Percentiles rank a stretch among this genome's conserved stretches.
These are phyloP conservation scores for Berberis thunbergii DNA, from an alignment of 164 flowering plant genomes.

Conservation along the genomic window DNA sequence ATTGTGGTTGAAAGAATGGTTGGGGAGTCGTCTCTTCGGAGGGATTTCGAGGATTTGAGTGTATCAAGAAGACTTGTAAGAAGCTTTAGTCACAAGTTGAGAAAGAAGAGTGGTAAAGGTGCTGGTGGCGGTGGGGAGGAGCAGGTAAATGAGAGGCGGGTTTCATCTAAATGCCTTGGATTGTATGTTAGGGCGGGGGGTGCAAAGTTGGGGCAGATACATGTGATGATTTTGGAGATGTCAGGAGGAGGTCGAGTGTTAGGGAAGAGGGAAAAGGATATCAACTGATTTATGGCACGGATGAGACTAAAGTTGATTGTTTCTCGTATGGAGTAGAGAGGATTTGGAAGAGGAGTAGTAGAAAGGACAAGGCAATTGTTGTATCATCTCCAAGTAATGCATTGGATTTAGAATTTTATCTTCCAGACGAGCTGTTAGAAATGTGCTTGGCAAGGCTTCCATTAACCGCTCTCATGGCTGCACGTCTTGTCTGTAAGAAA, in stretches of 20 bases:
- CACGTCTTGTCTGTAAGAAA: conserved; percentile 88
- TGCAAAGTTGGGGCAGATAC: conserved; percentile 91
- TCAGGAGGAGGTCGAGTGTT: conserved; percentile 60
- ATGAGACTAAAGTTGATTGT: conserved; percentile 67
- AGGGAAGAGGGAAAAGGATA: conserved; percentile 57
- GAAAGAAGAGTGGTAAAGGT: conserved; percentile 37
- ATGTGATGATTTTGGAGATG: conserved; percentile 54
- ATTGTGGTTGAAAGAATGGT: conserved; percentile 22
- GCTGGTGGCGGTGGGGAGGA: conserved; percentile 46
- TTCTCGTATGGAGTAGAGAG: conserved; percentile 65
- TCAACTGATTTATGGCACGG: conserved; percentile 41
- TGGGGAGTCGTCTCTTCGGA: conserved; percentile 36
- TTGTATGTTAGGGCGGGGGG: conserved; percentile 77
- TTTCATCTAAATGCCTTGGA: conserved; percentile 60
- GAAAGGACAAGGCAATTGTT: conserved; percentile 35
- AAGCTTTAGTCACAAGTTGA: conserved; percentile 60
- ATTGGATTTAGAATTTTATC: conserved; percentile 29
- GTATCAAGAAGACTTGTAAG: conserved; percentile 63
- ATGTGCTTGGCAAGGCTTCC: conserved; percentile 91
- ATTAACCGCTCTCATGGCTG: conserved; percentile 69
- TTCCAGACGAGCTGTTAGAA: conserved; percentile 89
- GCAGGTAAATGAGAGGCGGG: conserved; percentile 19
- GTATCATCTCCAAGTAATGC: conserved; percentile 21
- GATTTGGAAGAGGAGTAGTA: conserved; percentile 56
- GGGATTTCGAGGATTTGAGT: conserved; percentile 49